A percentile compares a stretch with the other conserved stretches of the same genome.
These are phyloP conservation scores for Lachnellula hyalina DNA, from an alignment of 2,329 filamentous ascomycete species.

Conservation along the genomic window DNA sequence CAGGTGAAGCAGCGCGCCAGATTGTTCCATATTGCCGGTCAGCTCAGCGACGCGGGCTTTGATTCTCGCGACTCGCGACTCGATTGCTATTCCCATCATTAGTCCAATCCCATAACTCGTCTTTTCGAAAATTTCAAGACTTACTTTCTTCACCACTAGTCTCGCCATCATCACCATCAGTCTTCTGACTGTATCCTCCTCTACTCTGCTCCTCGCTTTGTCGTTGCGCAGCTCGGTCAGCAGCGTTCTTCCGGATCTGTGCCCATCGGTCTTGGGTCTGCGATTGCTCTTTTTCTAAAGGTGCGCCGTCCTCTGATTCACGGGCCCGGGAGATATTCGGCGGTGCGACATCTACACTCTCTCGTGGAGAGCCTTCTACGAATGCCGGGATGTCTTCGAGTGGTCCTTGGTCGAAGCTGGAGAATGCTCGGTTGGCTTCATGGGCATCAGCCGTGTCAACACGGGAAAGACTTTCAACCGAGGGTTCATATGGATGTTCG, in stretches of 20 bases:
- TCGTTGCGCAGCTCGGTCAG: conserved; percentile 65
- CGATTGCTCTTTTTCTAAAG: conserved; percentile 29
- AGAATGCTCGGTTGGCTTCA: conserved; percentile 56
- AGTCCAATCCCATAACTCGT: conserved; percentile 16
- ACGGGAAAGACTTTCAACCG: conserved; percentile 48
- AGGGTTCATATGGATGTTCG: conserved; percentile 40
- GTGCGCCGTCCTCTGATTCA: conserved; percentile 27
- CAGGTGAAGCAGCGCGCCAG: conserved; percentile 8
- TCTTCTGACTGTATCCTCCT: conserved; percentile 50
- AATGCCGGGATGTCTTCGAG: conserved; percentile 83
- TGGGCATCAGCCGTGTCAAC: conserved; percentile 54
- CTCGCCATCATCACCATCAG: conserved; percentile 72
- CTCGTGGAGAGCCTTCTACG: conserved; percentile 44
- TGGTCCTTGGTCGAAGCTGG: conserved; percentile 82
- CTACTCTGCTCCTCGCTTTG: conserved; percentile 58
- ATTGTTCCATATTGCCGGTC: conserved; percentile 71
- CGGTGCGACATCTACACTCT: conserved; percentile 33
- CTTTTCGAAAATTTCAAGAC: conserved; percentile 34
- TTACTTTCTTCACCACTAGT: conserved; percentile 94
- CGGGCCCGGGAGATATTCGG: conserved; percentile 15
- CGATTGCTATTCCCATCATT: conserved; percentile 63
- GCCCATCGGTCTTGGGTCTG: conserved; percentile 79
- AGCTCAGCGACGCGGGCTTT: conserved; percentile 94
- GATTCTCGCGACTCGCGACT: conserved; percentile 93
- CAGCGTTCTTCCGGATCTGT: conserved; percentile 91